Evolutionary conservation across 768 basidiomycete species (phyloP).

Genomic region (Russula sp.): DNA sequence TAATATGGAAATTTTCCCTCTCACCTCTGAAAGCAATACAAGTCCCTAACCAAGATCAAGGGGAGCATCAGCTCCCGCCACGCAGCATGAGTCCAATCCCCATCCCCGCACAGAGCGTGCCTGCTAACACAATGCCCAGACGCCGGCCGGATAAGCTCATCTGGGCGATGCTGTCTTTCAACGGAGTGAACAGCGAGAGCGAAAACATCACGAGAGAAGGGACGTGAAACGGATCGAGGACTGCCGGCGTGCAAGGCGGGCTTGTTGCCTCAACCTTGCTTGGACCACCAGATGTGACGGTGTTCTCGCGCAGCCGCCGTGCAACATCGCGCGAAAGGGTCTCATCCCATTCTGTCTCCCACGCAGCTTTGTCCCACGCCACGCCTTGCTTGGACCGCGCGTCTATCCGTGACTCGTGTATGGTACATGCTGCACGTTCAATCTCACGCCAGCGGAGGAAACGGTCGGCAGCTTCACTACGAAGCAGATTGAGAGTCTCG

Average conservation of each 20-base stretch:
- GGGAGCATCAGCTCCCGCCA: background rate
- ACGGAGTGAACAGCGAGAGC: constrained; percentile 49
- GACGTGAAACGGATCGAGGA: constrained; percentile 59
- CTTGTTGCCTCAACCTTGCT: constrained; percentile 11
- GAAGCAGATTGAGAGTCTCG: constrained; percentile 47
- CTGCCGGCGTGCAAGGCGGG: constrained; percentile 25
- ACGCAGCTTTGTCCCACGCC: constrained; percentile 52
- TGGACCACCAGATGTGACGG: background rate
- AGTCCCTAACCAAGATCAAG: background rate
- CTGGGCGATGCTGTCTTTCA: constrained; percentile 27
- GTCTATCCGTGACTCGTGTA: constrained; percentile 27
- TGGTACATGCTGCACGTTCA: constrained; percentile 44
- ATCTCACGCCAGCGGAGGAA: constrained; percentile 70
- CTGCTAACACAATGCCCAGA: constrained; percentile 31
- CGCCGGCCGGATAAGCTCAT: constrained; percentile 23
- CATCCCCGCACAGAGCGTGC: constrained; percentile 40
- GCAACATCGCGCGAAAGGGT: constrained; percentile 58
- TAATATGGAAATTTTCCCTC: background rate
- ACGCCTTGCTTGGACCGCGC: constrained; percentile 12
- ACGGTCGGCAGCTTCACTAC: constrained; percentile 59
- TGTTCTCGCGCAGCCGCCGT: constrained; percentile 37
- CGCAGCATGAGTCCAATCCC: constrained; percentile 35
- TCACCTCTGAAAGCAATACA: background rate
- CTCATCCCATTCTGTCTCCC: constrained; percentile 61
- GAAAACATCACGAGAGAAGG: constrained; percentile 57